Base-by-base conservation (phyloP, 2,329 filamentous ascomycete species). In the Pseudocercospora pini-densiflorae region DNA sequence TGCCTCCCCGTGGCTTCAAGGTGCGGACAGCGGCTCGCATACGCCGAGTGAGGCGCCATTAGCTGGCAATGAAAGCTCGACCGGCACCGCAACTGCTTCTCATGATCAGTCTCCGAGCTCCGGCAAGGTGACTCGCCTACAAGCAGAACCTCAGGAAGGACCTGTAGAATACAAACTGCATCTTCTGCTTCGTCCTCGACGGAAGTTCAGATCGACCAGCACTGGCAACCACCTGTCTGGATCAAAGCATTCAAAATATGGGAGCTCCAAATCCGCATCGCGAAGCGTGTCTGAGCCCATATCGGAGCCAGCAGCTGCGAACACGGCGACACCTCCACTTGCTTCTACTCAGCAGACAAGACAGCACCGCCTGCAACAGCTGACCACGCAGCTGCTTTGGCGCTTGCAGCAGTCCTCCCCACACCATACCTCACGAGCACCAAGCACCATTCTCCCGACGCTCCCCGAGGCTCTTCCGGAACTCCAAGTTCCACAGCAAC, bases 161-260 rank as follows among this genome's bases (percentile, higher is more conserved):
- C 93, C 95, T 19, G 96, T 92, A 0, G 95, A 99, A 80, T 99
- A 99, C 81, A 99, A 99, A 79, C 82, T 99, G 51, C 95, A 98
- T 80, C 83, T 99, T 5, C 85, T 98, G 6, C 82, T 97, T 60
- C 89, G 93, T 40, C 89, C 91, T 16, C 87, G 94, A 65, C 87
- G 93, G 68, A 88, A 87, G 6, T 97, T 94, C 78, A 85, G 84
- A 40, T 87, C 85, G 33, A 90, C 90, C 77, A 94, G 88, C 71
- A 96, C 93, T 1, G 72, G 83, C 10, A 79, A 79, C 45, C 78
- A 84, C 62, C 80, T 85, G 16, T 82, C 82, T 9, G 85, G 85
- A 2, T 85, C 86, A 2, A 81, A 83, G 66, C 85, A 86, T 68
- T 80, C 80, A 21, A 79, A 76, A 57, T 72, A 70, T 60, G 71